Conservation (phyloP, 2,329 filamentous ascomycete genomes). For the Aureobasidium sp. region DNA sequence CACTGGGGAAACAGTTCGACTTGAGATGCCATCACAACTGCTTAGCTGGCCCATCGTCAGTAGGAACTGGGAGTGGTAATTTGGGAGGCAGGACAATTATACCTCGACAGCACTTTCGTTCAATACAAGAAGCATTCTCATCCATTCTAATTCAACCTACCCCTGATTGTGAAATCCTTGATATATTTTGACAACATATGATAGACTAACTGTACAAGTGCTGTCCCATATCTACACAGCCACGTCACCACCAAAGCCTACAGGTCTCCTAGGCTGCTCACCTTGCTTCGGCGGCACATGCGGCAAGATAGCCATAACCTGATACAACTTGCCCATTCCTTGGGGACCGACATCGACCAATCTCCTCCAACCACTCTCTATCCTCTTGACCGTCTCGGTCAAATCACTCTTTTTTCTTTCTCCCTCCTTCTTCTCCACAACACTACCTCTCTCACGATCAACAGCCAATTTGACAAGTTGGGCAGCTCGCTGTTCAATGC, state of each 20-base stretch:
- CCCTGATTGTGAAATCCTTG: background rate
- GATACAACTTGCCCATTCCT: constrained; percentile 97
- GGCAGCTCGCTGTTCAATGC: constrained; percentile 80
- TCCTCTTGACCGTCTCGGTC: constrained; percentile 60
- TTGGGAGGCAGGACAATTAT: no score
- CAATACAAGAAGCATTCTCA: background rate
- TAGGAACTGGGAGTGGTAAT: background rate
- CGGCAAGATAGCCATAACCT: constrained; percentile 90
- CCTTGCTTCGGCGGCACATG: constrained; percentile 60
- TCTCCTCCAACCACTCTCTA: constrained; percentile 81
- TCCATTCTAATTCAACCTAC: background rate
- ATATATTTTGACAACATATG: background rate
- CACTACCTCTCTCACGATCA: constrained; percentile 34
- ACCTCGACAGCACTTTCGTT: no score
- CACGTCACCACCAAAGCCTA: constrained; percentile 86
- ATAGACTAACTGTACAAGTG: background rate
- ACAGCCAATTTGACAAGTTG: constrained; percentile 62
- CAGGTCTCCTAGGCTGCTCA: constrained; percentile 74
- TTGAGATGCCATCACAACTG: no score
- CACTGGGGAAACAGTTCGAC: no score
- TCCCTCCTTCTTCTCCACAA: constrained; percentile 1
- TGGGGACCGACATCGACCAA: constrained; percentile 84
- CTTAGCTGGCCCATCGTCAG: background rate
- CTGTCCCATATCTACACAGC: constrained; percentile 3
- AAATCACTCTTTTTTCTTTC: constrained; percentile 39